Evolutionary conservation across 305 asterid species (phyloP).

Genomic region (Fraxinus albicans): DNA sequence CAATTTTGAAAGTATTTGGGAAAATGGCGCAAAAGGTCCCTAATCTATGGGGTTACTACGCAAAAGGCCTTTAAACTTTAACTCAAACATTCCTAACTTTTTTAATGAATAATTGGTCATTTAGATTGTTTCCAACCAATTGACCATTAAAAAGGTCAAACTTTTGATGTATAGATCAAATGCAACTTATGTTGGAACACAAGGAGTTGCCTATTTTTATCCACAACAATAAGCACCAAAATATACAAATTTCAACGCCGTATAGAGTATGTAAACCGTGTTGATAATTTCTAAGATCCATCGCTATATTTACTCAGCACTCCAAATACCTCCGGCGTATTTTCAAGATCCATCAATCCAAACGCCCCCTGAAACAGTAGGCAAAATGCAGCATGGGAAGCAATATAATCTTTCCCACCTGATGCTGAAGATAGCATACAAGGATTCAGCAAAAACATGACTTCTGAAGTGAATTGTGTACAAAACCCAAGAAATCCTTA

Average conservation of each 20-base stretch:
- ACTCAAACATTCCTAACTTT: neutral
- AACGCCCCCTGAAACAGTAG: neutral
- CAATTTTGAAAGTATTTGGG: neutral
- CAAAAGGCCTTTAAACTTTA: neutral
- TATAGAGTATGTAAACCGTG: neutral
- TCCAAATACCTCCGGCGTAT: neutral
- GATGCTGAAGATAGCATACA: neutral
- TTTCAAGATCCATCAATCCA: neutral
- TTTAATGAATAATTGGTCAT: too few species aligned
- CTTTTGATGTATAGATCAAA: too few species aligned
- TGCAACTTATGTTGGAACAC: too few species aligned
- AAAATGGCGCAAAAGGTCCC: neutral
- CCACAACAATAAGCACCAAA: neutral
- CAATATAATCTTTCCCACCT: neutral
- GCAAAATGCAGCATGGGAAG: neutral
- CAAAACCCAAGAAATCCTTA: slow-evolving; percentile 28
- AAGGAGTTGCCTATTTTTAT: too few species aligned
- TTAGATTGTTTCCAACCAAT: too few species aligned
- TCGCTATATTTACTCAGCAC: neutral
- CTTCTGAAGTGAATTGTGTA: slow-evolving; percentile 25
- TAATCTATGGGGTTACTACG: neutral
- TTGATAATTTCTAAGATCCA: neutral
- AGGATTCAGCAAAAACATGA: slow-evolving; percentile 4
- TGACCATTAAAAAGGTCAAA: too few species aligned
- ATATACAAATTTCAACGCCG: neutral